Base-by-base conservation (phyloP, 2,329 filamentous ascomycete genomes). In the Stromatinia cepivora region DNA sequence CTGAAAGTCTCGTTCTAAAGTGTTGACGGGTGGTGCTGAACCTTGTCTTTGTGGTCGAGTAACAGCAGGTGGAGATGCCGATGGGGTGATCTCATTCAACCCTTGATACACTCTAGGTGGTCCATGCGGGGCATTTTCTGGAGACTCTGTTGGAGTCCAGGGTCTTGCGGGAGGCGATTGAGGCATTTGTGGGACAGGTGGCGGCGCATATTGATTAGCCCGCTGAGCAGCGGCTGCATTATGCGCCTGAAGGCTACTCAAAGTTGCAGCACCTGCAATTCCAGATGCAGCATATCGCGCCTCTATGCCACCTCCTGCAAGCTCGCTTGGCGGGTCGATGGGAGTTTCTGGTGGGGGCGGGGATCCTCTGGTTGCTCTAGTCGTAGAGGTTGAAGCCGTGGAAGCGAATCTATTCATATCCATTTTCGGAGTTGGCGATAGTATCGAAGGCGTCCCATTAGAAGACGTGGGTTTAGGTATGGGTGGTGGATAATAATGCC, bases 331-430 rank as follows among this genome's bases (percentile, higher is more conserved):
- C 53, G 90, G 91, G 42, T 91, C 86, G 71, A 94, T 86, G 45
- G 95, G 93, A 0, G 95, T 98, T 79, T 98, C 94, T 11, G 95
- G 95, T 1, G 95, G 95, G 6, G 95, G 94, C 7, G 95, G 95
- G 39, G 94, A 98, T 56, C 95, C 95, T 75, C 95, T 87, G 77
- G 92, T 94, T 28, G 95, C 95, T 73, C 92, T 89, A 2, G 94
- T 97, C 0, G 95, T 99, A 2, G 94, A 97, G 17, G 90, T 97
- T 0, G 95, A 98, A 20, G 94, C 93, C 10, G 92, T 97, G 3
- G 94, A 97, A 15, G 86, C 84, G 73, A 89, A 88, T 57, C 88
- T 84, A 76, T 87, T 89, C 72, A 90, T 84, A 42, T 82, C 82
- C 64, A 76, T 70, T 25, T 34, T 81, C n/a, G 76, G 72, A 25